Evolutionary conservation across 768 basidiomycete genomes (phyloP).

Genomic region (Psilocybe sp.): DNA sequence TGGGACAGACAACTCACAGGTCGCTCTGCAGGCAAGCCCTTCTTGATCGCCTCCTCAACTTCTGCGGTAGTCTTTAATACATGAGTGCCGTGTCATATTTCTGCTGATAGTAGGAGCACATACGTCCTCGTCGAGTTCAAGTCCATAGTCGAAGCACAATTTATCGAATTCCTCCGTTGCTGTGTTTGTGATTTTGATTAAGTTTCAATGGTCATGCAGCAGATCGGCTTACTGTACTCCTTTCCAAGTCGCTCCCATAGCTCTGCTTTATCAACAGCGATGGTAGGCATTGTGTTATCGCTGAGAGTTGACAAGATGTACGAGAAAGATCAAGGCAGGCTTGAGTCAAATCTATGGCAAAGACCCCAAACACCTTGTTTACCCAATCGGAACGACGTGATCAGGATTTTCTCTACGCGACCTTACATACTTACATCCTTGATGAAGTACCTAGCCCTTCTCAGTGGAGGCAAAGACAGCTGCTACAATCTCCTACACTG

Average conservation of each 20-base stretch:
- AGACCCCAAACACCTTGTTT: constrained; percentile 8
- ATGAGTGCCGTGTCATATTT: constrained; percentile 1
- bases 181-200: constrained; percentile 30
- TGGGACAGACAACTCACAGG: constrained; percentile 48
- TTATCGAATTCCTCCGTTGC: constrained; percentile 94
- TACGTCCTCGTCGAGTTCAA: constrained; percentile 98
- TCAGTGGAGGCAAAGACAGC: constrained; percentile 98
- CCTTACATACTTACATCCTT: constrained; percentile 3
- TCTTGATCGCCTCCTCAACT: constrained; percentile 77
- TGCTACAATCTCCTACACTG: constrained; percentile 95
- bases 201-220: background rate
- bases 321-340: constrained; percentile 13
- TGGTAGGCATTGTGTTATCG: constrained; percentile 73
- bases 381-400: constrained; percentile 13
- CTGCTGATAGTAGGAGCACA: constrained; percentile 23
- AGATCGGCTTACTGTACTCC: constrained; percentile 62
- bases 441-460: constrained; percentile 92
- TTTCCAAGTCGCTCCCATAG: constrained; percentile 85
- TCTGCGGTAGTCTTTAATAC: constrained; percentile 76
- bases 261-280: constrained; percentile 93
- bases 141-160: constrained; percentile 94
- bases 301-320: constrained; percentile 3
- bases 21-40: constrained; percentile 81
- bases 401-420: constrained; percentile 11
- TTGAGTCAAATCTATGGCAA: constrained; percentile 30